Evolutionary conservation across 305 asterid species (phyloP).

Genomic region (Fraxinus latifolia): DNA sequence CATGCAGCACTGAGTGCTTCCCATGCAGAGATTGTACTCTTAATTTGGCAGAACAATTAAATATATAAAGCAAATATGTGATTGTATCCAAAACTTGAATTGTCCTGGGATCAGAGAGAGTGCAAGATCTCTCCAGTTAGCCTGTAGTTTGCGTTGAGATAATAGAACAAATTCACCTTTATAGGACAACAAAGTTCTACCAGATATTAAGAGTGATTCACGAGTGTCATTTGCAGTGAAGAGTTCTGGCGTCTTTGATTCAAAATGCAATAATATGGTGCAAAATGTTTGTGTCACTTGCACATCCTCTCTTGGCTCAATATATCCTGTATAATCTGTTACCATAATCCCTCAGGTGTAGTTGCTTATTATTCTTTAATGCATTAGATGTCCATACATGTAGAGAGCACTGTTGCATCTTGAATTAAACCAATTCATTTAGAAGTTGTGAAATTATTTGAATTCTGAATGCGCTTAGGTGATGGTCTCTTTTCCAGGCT

Average conservation of each 20-base stretch:
- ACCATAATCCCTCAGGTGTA: background rate
- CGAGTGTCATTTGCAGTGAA: background rate
- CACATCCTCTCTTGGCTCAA: background rate
- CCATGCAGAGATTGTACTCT: background rate
- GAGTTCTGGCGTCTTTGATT: background rate
- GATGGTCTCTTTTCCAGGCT: slow-evolving; percentile 51
- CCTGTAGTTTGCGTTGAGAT: slow-evolving; percentile 14
- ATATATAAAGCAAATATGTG: background rate
- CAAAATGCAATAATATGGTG: background rate
- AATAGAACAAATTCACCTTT: background rate
- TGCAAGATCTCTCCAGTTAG: slow-evolving; percentile 18
- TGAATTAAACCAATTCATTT: slow-evolving; percentile 5
- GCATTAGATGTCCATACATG: slow-evolving; percentile 8
- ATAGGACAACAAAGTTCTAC: background rate
- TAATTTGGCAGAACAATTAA: background rate
- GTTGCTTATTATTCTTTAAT: background rate
- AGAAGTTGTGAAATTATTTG: background rate
- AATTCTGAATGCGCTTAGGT: slow-evolving; percentile 21
- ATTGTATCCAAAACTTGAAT: background rate
- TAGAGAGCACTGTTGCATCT: slow-evolving; percentile 1
- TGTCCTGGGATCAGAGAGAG: background rate
- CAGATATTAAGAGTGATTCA: background rate
- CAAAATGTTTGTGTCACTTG: background rate
- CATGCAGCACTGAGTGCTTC: slow-evolving; percentile 15
- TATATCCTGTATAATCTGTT: background rate